Conservation (phyloP, 2,329 filamentous ascomycete genomes). For the Penicillium brasilianum region DNA sequence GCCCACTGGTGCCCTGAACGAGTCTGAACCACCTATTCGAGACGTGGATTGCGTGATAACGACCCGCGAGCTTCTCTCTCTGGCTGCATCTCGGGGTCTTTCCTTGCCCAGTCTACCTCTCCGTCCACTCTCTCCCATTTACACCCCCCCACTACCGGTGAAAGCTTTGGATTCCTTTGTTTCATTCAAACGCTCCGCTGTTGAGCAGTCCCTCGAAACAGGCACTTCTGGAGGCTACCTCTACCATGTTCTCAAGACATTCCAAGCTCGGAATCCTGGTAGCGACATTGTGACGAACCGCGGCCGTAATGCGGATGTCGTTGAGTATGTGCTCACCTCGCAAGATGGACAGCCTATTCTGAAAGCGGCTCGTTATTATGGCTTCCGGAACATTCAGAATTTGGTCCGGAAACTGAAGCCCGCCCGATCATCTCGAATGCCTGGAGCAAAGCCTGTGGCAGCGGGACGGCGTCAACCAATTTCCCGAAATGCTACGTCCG, state of each 20-base stretch:
- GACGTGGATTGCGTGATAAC: constrained; percentile 99
- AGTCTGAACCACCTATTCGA: constrained; percentile 62
- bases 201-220: constrained; percentile 57
- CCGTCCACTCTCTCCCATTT: constrained; percentile 55
- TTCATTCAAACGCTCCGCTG: constrained; percentile 61
- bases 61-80: constrained; percentile 88
- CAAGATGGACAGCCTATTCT: constrained; percentile 65
- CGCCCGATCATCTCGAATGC: constrained; percentile 75
- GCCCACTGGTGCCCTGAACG: constrained; percentile 28
- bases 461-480: constrained; percentile 38
- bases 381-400: constrained; percentile 98
- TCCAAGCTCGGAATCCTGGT: constrained; percentile 72
- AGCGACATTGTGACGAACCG: constrained; percentile 72
- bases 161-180: constrained; percentile 71
- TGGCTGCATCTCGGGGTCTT: constrained; percentile 79
- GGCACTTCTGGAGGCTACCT: constrained; percentile 90
- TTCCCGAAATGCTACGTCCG: constrained; percentile 39
- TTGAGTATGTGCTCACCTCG: constrained; percentile 76
- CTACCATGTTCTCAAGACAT: constrained; percentile 78
- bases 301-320: constrained; percentile 88
- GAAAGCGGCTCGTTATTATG: constrained; percentile 89
- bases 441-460: constrained; percentile 67
- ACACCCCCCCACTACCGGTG: constrained; percentile 72
- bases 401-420: constrained; percentile 91
- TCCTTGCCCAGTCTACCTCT: constrained; percentile 75